phyloP scores from a whole-genome alignment of 2,329 filamentous ascomycete genomes.

The Myriangium duriaei region DNA sequence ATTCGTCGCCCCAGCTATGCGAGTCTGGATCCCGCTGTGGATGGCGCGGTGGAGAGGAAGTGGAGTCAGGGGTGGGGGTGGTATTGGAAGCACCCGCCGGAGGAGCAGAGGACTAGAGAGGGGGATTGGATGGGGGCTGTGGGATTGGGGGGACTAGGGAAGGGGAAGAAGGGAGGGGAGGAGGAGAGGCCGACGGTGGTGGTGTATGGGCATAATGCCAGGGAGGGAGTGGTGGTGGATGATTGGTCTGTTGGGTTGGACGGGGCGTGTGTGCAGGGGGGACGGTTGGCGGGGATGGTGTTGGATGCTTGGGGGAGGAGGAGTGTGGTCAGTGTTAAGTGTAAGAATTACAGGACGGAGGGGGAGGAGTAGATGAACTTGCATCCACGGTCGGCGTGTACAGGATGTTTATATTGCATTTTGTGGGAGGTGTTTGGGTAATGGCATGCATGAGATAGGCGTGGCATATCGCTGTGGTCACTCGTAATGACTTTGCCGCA shows the following conservation, averaged over 20 bases:
- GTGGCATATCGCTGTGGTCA: too few species aligned
- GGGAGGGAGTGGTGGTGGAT: constrained; percentile 49
- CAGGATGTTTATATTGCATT: too few species aligned
- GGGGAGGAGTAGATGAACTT: not conserved
- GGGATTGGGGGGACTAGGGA: constrained; percentile 43
- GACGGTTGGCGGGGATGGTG: constrained; percentile 62
- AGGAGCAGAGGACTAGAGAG: not conserved
- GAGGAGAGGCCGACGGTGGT: constrained; percentile 46
- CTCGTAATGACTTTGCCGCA: too few species aligned
- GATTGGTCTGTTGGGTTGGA: constrained; percentile 76
- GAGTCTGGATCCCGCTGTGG: not conserved
- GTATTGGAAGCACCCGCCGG: not conserved
- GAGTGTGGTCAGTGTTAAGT: constrained; percentile 27
- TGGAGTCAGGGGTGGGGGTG: not conserved
- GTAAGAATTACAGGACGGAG: constrained; percentile 22
- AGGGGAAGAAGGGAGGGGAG: constrained; percentile 46
- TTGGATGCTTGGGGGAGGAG: constrained; percentile 43
- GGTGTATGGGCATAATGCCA: constrained; percentile 68
- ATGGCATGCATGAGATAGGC: too few species aligned
- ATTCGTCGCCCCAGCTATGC: not conserved
- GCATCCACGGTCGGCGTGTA: too few species aligned
- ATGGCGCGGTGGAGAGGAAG: not conserved
- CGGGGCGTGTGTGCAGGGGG: constrained; percentile 66
- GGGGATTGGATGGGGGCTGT: constrained; percentile 42
- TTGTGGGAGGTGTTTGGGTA: too few species aligned